A percentile compares a stretch with the other conserved stretches of the same genome.
phyloP scores from a whole-genome alignment of 139 green algal species.

The Volvox reticuliferus region DNA sequence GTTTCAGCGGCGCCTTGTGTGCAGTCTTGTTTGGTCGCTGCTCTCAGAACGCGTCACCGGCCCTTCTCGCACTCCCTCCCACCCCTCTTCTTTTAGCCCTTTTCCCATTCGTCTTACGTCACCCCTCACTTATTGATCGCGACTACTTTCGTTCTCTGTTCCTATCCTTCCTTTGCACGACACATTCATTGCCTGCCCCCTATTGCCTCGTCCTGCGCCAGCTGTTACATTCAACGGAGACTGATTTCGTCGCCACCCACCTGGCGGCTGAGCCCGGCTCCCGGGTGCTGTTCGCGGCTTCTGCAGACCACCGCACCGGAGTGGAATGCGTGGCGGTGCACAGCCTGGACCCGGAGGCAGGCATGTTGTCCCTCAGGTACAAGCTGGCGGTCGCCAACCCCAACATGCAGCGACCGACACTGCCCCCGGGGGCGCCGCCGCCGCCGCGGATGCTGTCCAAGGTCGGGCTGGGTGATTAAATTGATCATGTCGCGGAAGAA shows the following conservation, averaged over 20 bases:
- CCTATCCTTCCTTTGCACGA: neutral
- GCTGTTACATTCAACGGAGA: conserved; percentile 71
- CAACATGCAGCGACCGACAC: neutral
- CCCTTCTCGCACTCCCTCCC: no score
- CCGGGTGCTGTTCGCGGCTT: conserved; percentile 57
- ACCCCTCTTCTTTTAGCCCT: no score
- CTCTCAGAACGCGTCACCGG: no score
- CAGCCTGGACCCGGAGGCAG: conserved; percentile 57
- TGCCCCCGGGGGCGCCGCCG: neutral
- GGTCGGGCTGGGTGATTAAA: neutral
- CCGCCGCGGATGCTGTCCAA: conserved; percentile 21
- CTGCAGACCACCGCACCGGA: conserved; percentile 21
- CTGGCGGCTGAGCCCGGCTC: conserved; percentile 59
- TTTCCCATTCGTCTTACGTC: no score
- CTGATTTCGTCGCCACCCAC: conserved; percentile 51
- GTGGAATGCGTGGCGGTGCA: conserved; percentile 63
- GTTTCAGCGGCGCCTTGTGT: no score
- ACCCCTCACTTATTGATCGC: neutral
- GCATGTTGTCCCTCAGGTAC: conserved; percentile 60
- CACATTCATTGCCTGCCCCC: no score
- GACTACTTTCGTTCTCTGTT: neutral
- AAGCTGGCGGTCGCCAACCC: conserved; percentile 15
- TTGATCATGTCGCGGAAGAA: no score
- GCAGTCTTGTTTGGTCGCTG: no score
- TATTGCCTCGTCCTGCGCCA: conserved; percentile 21